Evolutionary conservation across 192 early-diverging fungal species (phyloP).

Genomic region (Gigaspora rosea): DNA sequence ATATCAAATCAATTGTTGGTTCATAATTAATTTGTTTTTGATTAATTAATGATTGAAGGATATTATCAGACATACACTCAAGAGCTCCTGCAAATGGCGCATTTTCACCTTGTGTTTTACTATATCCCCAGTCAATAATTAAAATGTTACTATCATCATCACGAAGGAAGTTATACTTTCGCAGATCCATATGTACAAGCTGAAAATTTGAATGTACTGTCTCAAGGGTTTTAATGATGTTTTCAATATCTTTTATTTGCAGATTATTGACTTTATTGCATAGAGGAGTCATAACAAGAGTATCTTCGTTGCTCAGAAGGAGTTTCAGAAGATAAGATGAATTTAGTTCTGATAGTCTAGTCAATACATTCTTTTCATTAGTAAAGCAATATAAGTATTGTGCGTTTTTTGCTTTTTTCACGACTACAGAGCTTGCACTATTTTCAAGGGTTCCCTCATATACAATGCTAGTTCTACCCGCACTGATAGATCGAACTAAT

Average conservation of each 20-base stretch:
- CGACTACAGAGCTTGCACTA: background rate
- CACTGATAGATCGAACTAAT: background rate
- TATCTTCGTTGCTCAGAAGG: background rate
- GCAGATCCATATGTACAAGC: conserved; percentile 11
- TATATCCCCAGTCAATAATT: conserved; percentile 31
- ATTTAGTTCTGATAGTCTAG: background rate
- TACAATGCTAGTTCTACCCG: conserved; percentile 29
- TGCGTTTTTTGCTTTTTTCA: conserved; percentile 19
- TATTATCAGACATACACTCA: conserved; percentile 6
- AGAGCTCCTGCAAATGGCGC: conserved; percentile 12
- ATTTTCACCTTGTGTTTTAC: background rate
- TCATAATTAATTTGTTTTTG: background rate
- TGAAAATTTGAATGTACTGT: background rate
- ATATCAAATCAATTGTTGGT: conserved; percentile 23
- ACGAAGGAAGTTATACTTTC: conserved; percentile 27
- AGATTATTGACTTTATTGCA: conserved; percentile 6
- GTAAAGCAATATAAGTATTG: background rate
- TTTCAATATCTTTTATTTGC: conserved; percentile 7
- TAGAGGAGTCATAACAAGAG: conserved; percentile 14
- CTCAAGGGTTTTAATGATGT: background rate
- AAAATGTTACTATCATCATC: conserved; percentile 3
- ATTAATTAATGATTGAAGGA: conserved; percentile 4
- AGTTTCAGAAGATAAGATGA: conserved; percentile 5
- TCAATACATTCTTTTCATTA: background rate
- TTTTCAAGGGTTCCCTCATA: conserved; percentile 12